These are phyloP conservation scores for Lithohypha guttulata DNA, from an alignment of 2,329 filamentous ascomycete species.

Conservation along the genomic window DNA sequence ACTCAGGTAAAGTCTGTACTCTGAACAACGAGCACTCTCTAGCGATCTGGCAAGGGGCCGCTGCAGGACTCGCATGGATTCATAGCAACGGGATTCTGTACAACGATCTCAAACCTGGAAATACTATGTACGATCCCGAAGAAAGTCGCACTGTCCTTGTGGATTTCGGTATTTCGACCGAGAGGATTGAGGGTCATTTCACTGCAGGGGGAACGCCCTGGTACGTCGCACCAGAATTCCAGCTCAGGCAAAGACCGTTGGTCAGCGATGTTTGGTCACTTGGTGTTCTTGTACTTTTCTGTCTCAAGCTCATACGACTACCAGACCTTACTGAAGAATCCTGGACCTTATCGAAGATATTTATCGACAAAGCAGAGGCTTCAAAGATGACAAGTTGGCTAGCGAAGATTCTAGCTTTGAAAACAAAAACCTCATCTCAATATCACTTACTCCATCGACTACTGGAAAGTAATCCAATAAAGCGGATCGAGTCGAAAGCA, in stretches of 20 bases:
- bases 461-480: neutral
- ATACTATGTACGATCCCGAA: neutral
- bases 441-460: neutral
- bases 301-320: neutral
- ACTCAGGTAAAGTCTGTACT: neutral
- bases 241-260: neutral
- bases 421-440: neutral
- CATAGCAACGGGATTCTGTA: neutral
- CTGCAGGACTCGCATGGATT: neutral
- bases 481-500: neutral
- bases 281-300: neutral
- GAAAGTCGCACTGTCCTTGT: neutral
- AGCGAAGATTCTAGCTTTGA: neutral
- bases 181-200: neutral
- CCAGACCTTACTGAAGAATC: neutral
- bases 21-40: neutral
- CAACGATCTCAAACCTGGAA: neutral
- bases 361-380: neutral
- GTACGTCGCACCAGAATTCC: neutral
- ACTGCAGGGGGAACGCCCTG: neutral
- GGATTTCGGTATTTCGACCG: neutral
- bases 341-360: neutral
- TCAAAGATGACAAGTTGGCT: neutral
- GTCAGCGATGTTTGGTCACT: neutral
- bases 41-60: neutral